Evolutionary conservation across 2,329 filamentous ascomycete genomes (phyloP), one percentile per base, ranked within the genome.

Genomic region (Aspergillus amoenus): DNA sequence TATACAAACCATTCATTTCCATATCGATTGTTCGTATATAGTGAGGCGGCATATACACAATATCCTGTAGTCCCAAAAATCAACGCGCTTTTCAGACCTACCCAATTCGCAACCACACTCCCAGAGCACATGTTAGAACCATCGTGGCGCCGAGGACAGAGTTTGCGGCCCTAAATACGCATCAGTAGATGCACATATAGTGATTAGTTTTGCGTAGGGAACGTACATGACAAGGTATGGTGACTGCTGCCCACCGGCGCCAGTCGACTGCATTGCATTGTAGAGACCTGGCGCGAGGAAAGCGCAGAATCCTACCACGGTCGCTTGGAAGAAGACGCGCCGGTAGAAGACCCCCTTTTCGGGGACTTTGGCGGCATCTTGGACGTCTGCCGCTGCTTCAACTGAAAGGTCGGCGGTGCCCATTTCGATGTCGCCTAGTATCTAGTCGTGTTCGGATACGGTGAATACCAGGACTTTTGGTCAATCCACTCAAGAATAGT

Each of bases 11-110:
- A 52, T 21, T 52, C 39, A 3, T 30, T 52, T 11, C 49, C 49
- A n/a, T 44, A 52, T 7, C 40, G 40, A n/a, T 43, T 52, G 24
- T 52, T 52, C 22, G 39, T 43, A 17, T 52, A 52, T 7, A 52
- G 27, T 0, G 39, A 40, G 8, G 49, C 49, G 5, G 49, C 27
- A 13, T 52, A 52, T 8, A 43, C 18, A 15, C 40, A 24, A 15
- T 52, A 52, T 7, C 49, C 49, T 3, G 21, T 24, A 13, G 49
- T 42, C 4, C 49, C 49, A 18, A 52, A 18, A 2, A 52, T 34
- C 15, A 52, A 24, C 0, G 41, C 32, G 5, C 17, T 44, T 12
- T 42, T 42, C n/a, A 52, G 18, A 24, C 49, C 49, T 3, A 52
- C 22, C 11, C 30, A 24, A 18, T 52, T 52, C 17, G 49, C 40